These are phyloP conservation scores for Dryas alaskensis DNA, from an alignment of 306 rosid species.

Conservation along the genomic window DNA sequence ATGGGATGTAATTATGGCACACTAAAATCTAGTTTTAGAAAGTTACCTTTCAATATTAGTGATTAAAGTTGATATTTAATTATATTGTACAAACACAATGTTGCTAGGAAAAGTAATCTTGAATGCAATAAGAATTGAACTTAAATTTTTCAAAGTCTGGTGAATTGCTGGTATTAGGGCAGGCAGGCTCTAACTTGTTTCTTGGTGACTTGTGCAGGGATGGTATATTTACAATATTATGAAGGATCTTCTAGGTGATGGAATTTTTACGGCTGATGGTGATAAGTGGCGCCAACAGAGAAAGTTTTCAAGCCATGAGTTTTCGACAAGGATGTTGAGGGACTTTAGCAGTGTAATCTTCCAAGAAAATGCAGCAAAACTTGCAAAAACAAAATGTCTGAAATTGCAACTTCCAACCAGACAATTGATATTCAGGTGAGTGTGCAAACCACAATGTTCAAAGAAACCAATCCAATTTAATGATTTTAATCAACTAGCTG, in stretches of 20 bases:
- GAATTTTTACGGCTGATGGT: conserved; percentile 79
- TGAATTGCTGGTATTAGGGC: neutral
- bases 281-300: conserved; percentile 85
- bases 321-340: conserved; percentile 66
- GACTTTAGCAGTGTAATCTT: conserved; percentile 57
- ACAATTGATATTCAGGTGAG: conserved; percentile 62
- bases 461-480: conserved; percentile 1
- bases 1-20: neutral
- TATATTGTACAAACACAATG: no score
- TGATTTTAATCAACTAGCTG: neutral
- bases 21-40: neutral
- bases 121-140: no score
- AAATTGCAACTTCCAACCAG: conserved; percentile 42
- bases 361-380: conserved; percentile 60
- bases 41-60: neutral
- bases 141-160: neutral
- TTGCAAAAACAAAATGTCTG: conserved; percentile 48
- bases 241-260: conserved; percentile 85
- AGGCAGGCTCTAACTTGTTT: conserved; percentile 8
- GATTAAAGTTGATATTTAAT: no score
- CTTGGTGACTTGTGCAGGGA: conserved; percentile 45
- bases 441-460: conserved; percentile 17
- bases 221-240: conserved; percentile 50
- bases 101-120: no score
- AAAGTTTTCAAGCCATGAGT: conserved; percentile 65